Evolutionary conservation across 2,329 filamentous ascomycete genomes (phyloP).

Genomic region (Aspergillus flavus): DNA sequence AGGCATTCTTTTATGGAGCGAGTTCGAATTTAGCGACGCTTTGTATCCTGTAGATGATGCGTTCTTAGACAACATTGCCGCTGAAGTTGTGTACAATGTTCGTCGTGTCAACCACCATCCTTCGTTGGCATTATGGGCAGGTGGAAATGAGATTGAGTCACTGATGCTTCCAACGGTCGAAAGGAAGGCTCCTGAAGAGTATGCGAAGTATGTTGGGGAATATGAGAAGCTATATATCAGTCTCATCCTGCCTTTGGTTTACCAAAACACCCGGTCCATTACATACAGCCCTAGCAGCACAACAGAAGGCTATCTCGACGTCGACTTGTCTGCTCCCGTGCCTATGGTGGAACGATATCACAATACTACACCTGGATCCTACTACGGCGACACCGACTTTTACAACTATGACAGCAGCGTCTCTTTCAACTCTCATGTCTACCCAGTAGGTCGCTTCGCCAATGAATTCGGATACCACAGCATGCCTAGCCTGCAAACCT

Average conservation of each 20-base stretch:
- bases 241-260: slow-evolving; percentile 58
- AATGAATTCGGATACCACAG: slow-evolving; percentile 67
- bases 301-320: slow-evolving; percentile 58
- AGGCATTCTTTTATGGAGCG: slow-evolving; percentile 64
- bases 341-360: slow-evolving; percentile 61
- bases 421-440: slow-evolving; percentile 58
- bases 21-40: slow-evolving; percentile 65
- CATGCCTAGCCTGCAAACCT: slow-evolving; percentile 63
- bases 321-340: slow-evolving; percentile 56
- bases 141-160: slow-evolving; percentile 64
- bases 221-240: slow-evolving; percentile 63
- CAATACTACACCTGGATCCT: slow-evolving; percentile 54
- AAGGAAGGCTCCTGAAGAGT: slow-evolving; percentile 49
- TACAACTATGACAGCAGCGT: slow-evolving; percentile 60
- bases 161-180: slow-evolving; percentile 51
- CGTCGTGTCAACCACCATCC: slow-evolving; percentile 64
- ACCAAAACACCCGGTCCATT: slow-evolving; percentile 61
- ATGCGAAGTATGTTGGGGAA: slow-evolving; percentile 49
- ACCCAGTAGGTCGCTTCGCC: slow-evolving; percentile 62
- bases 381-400: slow-evolving; percentile 64
- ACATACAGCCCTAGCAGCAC: slow-evolving; percentile 64
- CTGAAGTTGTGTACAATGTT: slow-evolving; percentile 63
- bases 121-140: slow-evolving; percentile 57
- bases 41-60: slow-evolving; percentile 58
- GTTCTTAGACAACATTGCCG: slow-evolving; percentile 59